These are phyloP conservation scores for Uromyces viciae-fabae DNA, from an alignment of 1,284 basidiomycete species.

Conservation along the genomic window DNA sequence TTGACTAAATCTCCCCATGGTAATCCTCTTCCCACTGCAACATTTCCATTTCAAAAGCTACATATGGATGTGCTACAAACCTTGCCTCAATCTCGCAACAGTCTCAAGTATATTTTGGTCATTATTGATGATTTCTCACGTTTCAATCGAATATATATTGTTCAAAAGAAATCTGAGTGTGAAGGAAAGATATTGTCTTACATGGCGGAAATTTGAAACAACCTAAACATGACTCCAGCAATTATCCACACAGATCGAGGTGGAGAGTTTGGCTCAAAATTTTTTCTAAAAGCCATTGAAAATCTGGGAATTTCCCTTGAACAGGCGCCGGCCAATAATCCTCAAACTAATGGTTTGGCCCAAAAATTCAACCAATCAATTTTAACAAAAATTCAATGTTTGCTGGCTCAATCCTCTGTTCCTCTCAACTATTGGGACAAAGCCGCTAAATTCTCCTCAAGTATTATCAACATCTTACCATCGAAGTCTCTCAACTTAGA, in stretches of 20 bases:
- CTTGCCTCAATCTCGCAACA: neutral
- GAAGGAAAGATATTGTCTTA: neutral
- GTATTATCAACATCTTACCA: neutral
- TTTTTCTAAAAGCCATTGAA: neutral
- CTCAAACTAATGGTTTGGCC: constrained; percentile 11
- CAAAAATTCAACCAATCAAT: neutral
- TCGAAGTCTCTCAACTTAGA: neutral
- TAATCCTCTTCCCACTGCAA: neutral
- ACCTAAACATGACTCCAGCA: neutral
- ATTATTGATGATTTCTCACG: constrained; percentile 3
- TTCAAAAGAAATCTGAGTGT: neutral
- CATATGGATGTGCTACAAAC: neutral
- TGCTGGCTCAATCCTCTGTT: neutral
- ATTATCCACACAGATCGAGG: neutral
- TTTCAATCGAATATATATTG: constrained; percentile 3
- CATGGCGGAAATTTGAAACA: neutral
- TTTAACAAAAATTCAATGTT: neutral
- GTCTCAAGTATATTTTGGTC: neutral
- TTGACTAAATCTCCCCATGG: neutral
- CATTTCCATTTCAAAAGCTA: neutral
- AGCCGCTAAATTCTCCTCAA: neutral
- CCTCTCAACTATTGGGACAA: neutral
- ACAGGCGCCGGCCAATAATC: neutral
- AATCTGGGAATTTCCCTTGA: neutral
- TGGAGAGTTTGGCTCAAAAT: neutral